phyloP scores from a whole-genome alignment of 257 asterid genomes.

The Solanum bukasovii region DNA sequence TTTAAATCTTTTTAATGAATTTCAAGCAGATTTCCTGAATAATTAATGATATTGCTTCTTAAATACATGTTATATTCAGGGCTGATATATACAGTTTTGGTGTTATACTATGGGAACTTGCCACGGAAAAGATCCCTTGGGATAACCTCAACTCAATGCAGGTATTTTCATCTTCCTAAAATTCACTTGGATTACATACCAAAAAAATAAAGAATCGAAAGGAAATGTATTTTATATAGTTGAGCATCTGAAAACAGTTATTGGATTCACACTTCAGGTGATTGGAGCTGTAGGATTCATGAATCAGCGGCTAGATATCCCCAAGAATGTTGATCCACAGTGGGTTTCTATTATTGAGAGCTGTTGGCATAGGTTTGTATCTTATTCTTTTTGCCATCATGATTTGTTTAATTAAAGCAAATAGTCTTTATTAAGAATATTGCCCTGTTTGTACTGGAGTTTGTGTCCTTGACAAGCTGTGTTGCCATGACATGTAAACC shows the following conservation, averaged over 20 bases:
- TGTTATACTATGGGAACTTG: slow-evolving; percentile 91
- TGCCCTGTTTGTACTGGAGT: neutral
- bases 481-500: neutral
- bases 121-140: slow-evolving; percentile 90
- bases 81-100: slow-evolving; percentile 85
- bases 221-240: neutral
- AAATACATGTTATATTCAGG: slow-evolving; percentile 32
- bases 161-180: slow-evolving; percentile 27
- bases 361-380: slow-evolving; percentile 74
- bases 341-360: slow-evolving; percentile 83
- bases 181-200: neutral
- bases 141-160: slow-evolving; percentile 84
- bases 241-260: neutral
- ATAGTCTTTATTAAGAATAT: neutral
- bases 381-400: neutral
- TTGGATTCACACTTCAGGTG: slow-evolving; percentile 40
- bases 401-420: neutral
- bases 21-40: neutral
- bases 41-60: slow-evolving; percentile 1
- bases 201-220: neutral
- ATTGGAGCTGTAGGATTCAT: slow-evolving; percentile 98
- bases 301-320: slow-evolving; percentile 81
- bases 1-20: neutral
- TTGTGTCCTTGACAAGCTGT: neutral
- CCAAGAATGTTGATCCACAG: slow-evolving; percentile 57